phyloP scores from a whole-genome alignment of 2,329 filamentous ascomycete species.

The Aspergillus spinulosporus region DNA sequence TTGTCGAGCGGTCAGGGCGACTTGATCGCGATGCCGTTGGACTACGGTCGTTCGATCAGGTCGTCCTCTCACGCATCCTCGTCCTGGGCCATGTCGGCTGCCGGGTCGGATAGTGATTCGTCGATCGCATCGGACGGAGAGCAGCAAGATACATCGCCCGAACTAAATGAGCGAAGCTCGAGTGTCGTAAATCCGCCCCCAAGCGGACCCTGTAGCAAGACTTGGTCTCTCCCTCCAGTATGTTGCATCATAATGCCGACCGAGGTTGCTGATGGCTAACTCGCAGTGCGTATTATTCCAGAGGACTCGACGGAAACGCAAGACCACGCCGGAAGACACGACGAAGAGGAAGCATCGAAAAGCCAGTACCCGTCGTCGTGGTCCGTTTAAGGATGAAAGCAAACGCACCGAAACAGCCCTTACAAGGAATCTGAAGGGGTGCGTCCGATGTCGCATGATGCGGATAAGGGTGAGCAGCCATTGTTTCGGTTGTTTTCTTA shows the following conservation, averaged over 20 bases:
- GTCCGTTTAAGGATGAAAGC: constrained; percentile 16
- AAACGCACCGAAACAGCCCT: constrained; percentile 16
- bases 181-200: constrained; percentile 1
- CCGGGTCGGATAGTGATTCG: constrained; percentile 12
- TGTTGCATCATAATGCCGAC: constrained; percentile 4
- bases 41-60: constrained; percentile 7
- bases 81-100: constrained; percentile 7
- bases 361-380: constrained; percentile 11
- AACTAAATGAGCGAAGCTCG: not conserved
- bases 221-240: constrained; percentile 16
- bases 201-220: constrained; percentile 14
- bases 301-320: constrained; percentile 15
- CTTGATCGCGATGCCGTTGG: constrained; percentile 4
- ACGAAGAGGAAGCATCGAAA: constrained; percentile 11
- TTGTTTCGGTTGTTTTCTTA: not conserved
- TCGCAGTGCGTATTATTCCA: not conserved
- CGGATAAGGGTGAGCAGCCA: constrained; percentile 9
- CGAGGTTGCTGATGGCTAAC: constrained; percentile 4
- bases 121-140: constrained; percentile 13
- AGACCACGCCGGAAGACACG: constrained; percentile 1
- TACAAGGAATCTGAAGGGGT: constrained; percentile 14
- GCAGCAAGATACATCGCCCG: constrained; percentile 1
- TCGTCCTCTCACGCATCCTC: constrained; percentile 13
- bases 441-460: constrained; percentile 18
- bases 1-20: not conserved